Evolutionary conservation across 202 grass and related monocot genomes (phyloP).

Genomic region (Digitaria exilis): DNA sequence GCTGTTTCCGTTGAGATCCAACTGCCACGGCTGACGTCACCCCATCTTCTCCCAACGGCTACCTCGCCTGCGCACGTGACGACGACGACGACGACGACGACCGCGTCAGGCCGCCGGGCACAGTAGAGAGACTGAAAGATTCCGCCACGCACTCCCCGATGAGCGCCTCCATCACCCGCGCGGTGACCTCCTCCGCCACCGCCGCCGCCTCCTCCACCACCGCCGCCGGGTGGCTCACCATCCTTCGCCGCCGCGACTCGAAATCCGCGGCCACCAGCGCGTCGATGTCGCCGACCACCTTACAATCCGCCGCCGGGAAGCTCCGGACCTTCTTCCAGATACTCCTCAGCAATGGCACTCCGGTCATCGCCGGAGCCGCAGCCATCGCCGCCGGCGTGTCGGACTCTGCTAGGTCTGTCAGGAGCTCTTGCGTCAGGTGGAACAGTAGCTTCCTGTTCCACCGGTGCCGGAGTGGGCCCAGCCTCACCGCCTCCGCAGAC

Average conservation of each 20-base stretch:
- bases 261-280: conserved; percentile 63
- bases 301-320: conserved; percentile 65
- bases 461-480: conserved; percentile 49
- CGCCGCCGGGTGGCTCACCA: conserved; percentile 24
- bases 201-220: conserved; percentile 29
- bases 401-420: conserved; percentile 31
- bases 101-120: background rate
- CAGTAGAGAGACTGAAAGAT: conserved; percentile 36
- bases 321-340: conserved; percentile 47
- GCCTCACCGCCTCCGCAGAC: no score
- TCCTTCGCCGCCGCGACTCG: conserved; percentile 11
- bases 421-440: conserved; percentile 66
- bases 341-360: conserved; percentile 23
- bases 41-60: background rate
- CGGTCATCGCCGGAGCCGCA: background rate
- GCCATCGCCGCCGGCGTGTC: background rate
- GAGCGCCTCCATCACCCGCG: conserved; percentile 57
- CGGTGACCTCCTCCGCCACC: conserved; percentile 43
- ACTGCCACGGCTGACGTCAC: conserved; percentile 35
- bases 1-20: no score
- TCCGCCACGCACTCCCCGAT: conserved; percentile 50
- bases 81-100: conserved; percentile 19
- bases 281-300: conserved; percentile 73
- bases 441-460: conserved; percentile 94
- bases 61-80: conserved; percentile 8